Base-by-base conservation (phyloP, 2,329 filamentous ascomycete genomes). In the Trichophyton simii region DNA sequence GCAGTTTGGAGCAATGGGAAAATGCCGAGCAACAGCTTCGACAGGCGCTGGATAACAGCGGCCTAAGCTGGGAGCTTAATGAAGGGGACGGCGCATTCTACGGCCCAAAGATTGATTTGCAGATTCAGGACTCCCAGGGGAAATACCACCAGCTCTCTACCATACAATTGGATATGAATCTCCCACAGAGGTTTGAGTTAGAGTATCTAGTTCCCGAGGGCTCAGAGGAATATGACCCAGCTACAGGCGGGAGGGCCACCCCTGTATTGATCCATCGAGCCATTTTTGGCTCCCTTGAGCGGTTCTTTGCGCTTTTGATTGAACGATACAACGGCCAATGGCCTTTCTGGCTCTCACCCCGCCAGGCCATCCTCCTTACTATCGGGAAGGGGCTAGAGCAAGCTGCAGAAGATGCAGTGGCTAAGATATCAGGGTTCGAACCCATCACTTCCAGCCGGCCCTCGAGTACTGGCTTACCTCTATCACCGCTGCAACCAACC, bases 91-190 rank as follows among this genome's bases (percentile, higher is more conserved):
- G 91, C 13, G 90, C 90, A 3, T 95, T 95, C 70, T 95, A 95
- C 69, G 90, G 91, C 0, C 90, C 91, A 36, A 95, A 95, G 76
- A 95, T 95, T 65, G 90, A 95, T 69, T 88, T 95, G 52, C 84
- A 95, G 44, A 75, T 95, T 54, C 83, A 82, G 63, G 90, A 95
- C 70, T 86, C 87, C 0, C 83, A 89, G 68, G 89, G 88, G 6
- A 95, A 92, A 70, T 88, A 91, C 68, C 90, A 95, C 70, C 90
- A 95, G 71, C 89, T 91, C 2, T 91, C 89, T 2, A 95, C 90
- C 0, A 87, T 95, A 58, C 90, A 95, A 76, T 82, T 95, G 31
- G 90, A 95, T 72, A 95, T 95, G 72, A 91, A 95, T 73, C 79
- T 95, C 1, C 90, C 90, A 0, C 87, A 89, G 70, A 83, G 89